Evolutionary conservation across 2,329 filamentous ascomycete species (phyloP).

Genomic region (Fusarium dlaminii): DNA sequence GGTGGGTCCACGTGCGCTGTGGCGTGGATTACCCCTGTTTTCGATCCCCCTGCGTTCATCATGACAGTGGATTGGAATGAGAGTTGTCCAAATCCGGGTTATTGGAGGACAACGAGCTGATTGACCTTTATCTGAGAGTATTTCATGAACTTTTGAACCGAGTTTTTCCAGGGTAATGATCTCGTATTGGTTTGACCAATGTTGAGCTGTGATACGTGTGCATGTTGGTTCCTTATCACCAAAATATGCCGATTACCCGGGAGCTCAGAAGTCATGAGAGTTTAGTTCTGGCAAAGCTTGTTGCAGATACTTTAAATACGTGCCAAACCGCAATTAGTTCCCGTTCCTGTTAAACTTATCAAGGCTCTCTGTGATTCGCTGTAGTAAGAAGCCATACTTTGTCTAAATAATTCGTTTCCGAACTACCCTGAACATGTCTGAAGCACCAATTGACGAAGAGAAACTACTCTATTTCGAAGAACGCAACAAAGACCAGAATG

Average conservation of each 20-base stretch:
- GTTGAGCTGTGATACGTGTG: neutral
- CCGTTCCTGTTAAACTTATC: neutral
- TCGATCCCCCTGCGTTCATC: neutral
- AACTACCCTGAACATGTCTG: neutral
- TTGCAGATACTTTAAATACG: neutral
- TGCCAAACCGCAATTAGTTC: neutral
- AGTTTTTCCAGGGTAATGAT: neutral
- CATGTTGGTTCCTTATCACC: neutral
- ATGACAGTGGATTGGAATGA: slow-evolving; percentile 8
- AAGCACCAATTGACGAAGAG: neutral
- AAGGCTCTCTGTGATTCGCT: neutral
- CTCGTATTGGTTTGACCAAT: neutral
- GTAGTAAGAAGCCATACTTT: neutral
- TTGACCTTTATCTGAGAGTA: neutral
- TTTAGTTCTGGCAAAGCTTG: neutral
- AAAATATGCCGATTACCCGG: neutral
- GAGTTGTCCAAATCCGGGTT: neutral
- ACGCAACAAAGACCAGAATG: neutral
- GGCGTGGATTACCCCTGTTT: slow-evolving; percentile 24
- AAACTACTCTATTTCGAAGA: neutral
- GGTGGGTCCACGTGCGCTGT: slow-evolving; percentile 31
- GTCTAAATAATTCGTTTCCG: neutral
- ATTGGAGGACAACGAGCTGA: neutral
- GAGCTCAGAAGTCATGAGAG: neutral
- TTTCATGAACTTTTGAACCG: neutral